Conservation (phyloP, 2,329 filamentous ascomycete species). For the Phialophora tarda region DNA sequence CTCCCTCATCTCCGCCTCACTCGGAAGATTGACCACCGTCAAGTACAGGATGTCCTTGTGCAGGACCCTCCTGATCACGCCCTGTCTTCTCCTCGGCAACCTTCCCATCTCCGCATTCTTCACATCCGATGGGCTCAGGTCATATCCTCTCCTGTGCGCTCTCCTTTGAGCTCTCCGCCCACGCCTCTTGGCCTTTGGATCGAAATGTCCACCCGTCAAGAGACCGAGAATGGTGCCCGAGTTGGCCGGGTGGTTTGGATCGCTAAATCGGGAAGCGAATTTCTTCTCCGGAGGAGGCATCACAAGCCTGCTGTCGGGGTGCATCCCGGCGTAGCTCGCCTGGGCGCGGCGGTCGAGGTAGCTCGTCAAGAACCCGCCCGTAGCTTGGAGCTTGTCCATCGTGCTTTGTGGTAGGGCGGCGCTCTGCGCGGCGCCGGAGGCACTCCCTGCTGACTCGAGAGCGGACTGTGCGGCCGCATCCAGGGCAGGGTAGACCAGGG, state of each 20-base stretch:
- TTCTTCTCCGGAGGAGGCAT: constrained; percentile 41
- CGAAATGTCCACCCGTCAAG: constrained; percentile 52
- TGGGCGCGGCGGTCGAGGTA: constrained; percentile 59
- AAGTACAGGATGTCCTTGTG: constrained; percentile 33
- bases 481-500: constrained; percentile 55
- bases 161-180: constrained; percentile 25
- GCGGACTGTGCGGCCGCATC: constrained; percentile 26
- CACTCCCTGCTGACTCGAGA: constrained; percentile 4
- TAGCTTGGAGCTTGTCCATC: constrained; percentile 35
- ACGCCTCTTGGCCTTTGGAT: constrained; percentile 29
- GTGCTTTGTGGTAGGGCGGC: constrained; percentile 20
- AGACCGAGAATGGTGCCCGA: constrained; percentile 56
- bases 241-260: constrained; percentile 59
- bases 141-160: constrained; percentile 21
- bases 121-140: constrained; percentile 30
- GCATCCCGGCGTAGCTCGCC: constrained; percentile 49
- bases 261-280: constrained; percentile 57
- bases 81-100: constrained; percentile 14
- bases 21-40: constrained; percentile 35
- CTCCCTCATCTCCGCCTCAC: constrained; percentile 32
- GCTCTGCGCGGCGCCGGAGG: not conserved
- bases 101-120: constrained; percentile 34
- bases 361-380: constrained; percentile 49
- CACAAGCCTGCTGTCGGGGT: constrained; percentile 50
- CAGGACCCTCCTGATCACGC: constrained; percentile 24